Conservation (phyloP, 2,329 filamentous ascomycete species). For the Didymosphaeria variabile region DNA sequence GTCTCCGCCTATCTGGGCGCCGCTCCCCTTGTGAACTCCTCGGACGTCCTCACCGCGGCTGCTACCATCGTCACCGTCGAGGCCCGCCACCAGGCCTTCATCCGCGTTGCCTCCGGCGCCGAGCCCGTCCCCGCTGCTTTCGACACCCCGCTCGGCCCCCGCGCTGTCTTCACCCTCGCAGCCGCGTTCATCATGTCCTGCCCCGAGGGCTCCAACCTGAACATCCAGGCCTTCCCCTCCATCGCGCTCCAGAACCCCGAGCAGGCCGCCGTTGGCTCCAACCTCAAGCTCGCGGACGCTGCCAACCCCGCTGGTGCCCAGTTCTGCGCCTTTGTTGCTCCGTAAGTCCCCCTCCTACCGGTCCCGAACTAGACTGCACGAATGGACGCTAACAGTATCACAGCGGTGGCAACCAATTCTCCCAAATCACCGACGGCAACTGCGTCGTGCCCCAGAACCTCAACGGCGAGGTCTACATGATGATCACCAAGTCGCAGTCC, state of each 20-base stretch:
- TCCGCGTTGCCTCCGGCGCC: constrained; percentile 67
- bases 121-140: constrained; percentile 73
- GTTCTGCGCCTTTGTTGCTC: constrained; percentile 74
- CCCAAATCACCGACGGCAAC: constrained; percentile 62
- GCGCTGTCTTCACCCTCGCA: constrained; percentile 76
- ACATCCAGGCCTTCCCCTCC: constrained; percentile 69
- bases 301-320: constrained; percentile 56
- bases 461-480: constrained; percentile 72
- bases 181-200: constrained; percentile 76
- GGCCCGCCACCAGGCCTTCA: constrained; percentile 76
- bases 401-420: constrained; percentile 59
- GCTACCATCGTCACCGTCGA: constrained; percentile 77
- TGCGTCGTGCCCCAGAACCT: constrained; percentile 71
- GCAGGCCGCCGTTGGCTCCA: constrained; percentile 50
- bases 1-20: constrained; percentile 77
- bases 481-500: constrained; percentile 63
- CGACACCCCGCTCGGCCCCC: constrained; percentile 73
- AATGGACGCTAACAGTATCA: constrained; percentile 29
- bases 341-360: constrained; percentile 47
- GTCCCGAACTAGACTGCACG: not conserved
- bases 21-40: constrained; percentile 69
- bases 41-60: constrained; percentile 70
- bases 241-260: constrained; percentile 63
- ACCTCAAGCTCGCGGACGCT: constrained; percentile 50
- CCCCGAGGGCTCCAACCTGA: constrained; percentile 69